Evolutionary conservation across 495 filamentous ascomycete genomes (phyloP), one percentile per base, ranked within the genome.

Genomic region (Staphylotrichum longicolle): DNA sequence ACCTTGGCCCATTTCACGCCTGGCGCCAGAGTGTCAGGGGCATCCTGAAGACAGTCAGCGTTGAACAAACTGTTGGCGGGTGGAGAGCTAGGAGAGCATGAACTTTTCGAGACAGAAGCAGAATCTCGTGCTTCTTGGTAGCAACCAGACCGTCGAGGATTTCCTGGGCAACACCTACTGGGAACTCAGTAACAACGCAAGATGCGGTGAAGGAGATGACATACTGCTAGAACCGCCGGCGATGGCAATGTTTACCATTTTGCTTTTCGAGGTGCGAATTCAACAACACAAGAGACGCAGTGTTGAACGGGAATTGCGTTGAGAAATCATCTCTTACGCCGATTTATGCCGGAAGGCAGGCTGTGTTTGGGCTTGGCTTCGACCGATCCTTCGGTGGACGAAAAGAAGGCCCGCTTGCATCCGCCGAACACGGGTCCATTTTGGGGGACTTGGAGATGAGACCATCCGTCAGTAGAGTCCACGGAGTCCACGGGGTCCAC

Each of bases 221-320:
- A 5, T 71, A 83, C 83, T 62, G 8, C 82, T 77, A 20, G 80
- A 75, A 45, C 82, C 84, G 14, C 56, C 56, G 11, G 81, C 82
- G 15, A 85, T 57, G 5, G 77, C 81, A 52, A 86, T 76, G 34
- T 81, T 83, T 58, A 83, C 82, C 83, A 85, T 85, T 12, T 63
- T 68, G 33, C 44, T 9, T 44, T 7, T 32, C 7, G 30, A 20
- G 27, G 2, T 35, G 1, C 11, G 7, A 39, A 15, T 20, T 37
- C 9, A 34, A 50, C 34, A 4, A 5, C 3, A 32, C 30, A 30
- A 14, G 30, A 33, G 7, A 33, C 20, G 20, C 20, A 27, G 20
- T 27, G 20, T 27, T 27, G 20, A 27, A 27, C 20, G 20, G 20
- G 20, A 27, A 27, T 27, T 27, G 20, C 20, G 20, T 27, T 27